Base-by-base conservation (phyloP, 768 basidiomycete genomes). In the Leucosporidium scottii region DNA sequence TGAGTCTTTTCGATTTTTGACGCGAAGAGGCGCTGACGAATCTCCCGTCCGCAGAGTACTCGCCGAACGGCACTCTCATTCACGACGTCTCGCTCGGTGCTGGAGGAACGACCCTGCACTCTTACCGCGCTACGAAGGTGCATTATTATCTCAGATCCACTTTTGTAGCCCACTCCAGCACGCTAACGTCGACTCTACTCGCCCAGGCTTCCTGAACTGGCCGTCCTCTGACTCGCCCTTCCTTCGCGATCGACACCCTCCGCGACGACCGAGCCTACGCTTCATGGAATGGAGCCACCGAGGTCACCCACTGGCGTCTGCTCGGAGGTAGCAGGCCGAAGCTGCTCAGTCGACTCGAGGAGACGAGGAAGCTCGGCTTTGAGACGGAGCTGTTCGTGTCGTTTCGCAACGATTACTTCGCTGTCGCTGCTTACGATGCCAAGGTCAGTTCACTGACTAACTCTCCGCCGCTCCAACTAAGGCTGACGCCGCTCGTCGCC, bases 241-340 rank as follows among this genome's bases (percentile, higher is more conserved):
- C 28, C 20, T 36, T 66, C 27, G 57, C 36, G 25, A 71, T 65
- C 39, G 39, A 44, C 39, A 6, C 39, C 15, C 39, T 44, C 51
- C 65, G 13, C 59, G 66, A 50, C 21, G 59, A 44, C 21, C 57
- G 28, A 27, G 68, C 64, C 17, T 75, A 68, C 65, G 72, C 60
- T 3, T 70, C 68, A 2, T 77, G 76, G 76, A 77, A 76, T 62
- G 76, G 76, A 15, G 75, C 74, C 5, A 76, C 75, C 15, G 67
- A 76, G 31, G 68, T 77, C n/a, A 2, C 50, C 0, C 30, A 10
- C 7, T 75, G 69, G 69, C 21, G 34, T 12, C 23, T 58, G 3
- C 23, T 58, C 8, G 34, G 57, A n/a, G 57, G 57, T 13, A 34
- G 30, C 18, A 23, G 17, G 28, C 12, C 31, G 30, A 36, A 30